phyloP scores from a whole-genome alignment of 1,284 basidiomycete species.

The Cystobasidium sp. region DNA sequence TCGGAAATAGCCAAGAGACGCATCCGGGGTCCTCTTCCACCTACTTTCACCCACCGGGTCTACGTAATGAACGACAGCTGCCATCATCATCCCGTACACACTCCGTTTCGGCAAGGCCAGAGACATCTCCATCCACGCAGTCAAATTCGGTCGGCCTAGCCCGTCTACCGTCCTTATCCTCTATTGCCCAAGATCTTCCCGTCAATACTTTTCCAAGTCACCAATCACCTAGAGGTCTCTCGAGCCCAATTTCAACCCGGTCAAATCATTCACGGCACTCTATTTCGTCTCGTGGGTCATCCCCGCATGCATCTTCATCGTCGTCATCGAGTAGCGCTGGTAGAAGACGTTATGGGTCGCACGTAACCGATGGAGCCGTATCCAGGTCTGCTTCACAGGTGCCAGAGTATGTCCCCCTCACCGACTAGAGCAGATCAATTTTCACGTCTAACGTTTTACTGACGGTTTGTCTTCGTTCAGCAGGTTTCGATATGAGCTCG shows the following conservation, averaged over 20 bases:
- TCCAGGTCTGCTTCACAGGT: slow-evolving; percentile 17
- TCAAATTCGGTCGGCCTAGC: background rate
- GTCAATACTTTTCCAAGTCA: background rate
- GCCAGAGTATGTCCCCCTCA: slow-evolving; percentile 24
- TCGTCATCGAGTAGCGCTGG: slow-evolving; percentile 29
- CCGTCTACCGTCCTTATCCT: slow-evolving; percentile 7
- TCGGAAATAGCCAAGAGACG: no score
- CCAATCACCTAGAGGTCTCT: slow-evolving; percentile 7
- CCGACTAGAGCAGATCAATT: background rate
- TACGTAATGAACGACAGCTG: background rate
- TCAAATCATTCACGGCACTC: slow-evolving; percentile 5
- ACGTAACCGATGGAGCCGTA: background rate
- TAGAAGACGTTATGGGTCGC: slow-evolving; percentile 12
- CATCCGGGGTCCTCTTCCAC: no score
- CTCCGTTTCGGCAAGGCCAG: background rate
- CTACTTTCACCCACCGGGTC: background rate
- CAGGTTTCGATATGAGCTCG: slow-evolving; percentile 33
- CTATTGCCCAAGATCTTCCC: slow-evolving; percentile 24
- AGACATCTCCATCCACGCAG: background rate
- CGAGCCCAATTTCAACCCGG: slow-evolving; percentile 1
- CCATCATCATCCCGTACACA: background rate
- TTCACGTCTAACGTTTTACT: background rate
- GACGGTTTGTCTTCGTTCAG: background rate
- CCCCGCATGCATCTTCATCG: slow-evolving; percentile 26
- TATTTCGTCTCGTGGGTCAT: slow-evolving; percentile 34